A percentile compares a stretch with the other conserved stretches of the same genome.
Evolutionary conservation across 805 yeast genomes (phyloP).

Genomic region (Starmerella asiatica): DNA sequence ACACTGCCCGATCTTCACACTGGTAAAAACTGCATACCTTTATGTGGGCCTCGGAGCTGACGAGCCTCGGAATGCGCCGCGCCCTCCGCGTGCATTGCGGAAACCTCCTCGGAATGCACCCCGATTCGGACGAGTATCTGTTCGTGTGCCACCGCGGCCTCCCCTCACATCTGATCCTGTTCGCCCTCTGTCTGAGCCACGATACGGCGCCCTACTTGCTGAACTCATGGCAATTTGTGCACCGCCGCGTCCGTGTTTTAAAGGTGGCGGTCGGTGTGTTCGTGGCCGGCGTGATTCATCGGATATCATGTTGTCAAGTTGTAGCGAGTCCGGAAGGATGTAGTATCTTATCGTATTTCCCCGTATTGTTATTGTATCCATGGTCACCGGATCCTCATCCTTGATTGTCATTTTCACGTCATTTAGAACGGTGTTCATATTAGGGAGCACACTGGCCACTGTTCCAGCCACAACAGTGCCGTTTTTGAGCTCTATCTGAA

Average conservation of each 20-base stretch:
- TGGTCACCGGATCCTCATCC: slow-evolving; percentile 50
- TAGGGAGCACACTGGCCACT: slow-evolving; percentile 69
- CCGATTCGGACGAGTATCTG: neutral
- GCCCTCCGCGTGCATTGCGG: slow-evolving; percentile 1
- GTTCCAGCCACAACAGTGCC: slow-evolving; percentile 82
- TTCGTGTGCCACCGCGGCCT: slow-evolving; percentile 4
- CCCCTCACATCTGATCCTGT: too few relatives aligned
- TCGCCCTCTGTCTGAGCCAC: slow-evolving; percentile 4
- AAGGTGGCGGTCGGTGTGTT: slow-evolving; percentile 11
- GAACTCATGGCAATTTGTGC: neutral
- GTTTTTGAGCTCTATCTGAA: slow-evolving; percentile 81
- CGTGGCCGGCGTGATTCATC: slow-evolving; percentile 33
- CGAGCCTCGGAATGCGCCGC: slow-evolving; percentile 6
- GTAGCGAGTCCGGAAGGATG: slow-evolving; percentile 71
- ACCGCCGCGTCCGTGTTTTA: slow-evolving; percentile 7
- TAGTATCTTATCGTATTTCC: slow-evolving; percentile 82
- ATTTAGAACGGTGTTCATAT: slow-evolving; percentile 75
- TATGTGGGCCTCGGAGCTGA: too few relatives aligned
- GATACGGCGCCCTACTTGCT: neutral
- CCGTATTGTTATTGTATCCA: slow-evolving; percentile 71
- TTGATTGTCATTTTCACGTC: slow-evolving; percentile 67
- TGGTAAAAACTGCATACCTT: too few relatives aligned
- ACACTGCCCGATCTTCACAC: too few relatives aligned
- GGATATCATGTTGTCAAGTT: slow-evolving; percentile 38
- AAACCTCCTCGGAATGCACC: slow-evolving; percentile 7